Conservation (phyloP, 2,329 filamentous ascomycete genomes). For the Fusarium marasasianum region DNA sequence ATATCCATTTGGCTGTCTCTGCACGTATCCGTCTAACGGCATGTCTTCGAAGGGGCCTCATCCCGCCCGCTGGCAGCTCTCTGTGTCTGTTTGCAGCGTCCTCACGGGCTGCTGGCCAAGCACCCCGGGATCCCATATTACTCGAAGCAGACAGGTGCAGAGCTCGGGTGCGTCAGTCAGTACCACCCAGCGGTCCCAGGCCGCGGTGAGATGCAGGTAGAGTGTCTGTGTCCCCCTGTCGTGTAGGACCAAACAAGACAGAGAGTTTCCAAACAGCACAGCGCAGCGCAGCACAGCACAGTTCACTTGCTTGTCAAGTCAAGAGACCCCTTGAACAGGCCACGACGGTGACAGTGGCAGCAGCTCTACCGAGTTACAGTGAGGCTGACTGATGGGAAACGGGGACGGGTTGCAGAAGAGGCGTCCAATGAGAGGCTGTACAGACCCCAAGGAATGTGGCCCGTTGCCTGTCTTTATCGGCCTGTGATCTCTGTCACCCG, state of each 20-base stretch:
- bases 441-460: slow-evolving; percentile 27
- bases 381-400: slow-evolving; percentile 41
- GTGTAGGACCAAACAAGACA: not conserved
- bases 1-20: slow-evolving; percentile 32
- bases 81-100: slow-evolving; percentile 13
- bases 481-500: slow-evolving; percentile 35
- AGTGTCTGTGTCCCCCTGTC: slow-evolving; percentile 7
- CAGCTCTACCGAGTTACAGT: slow-evolving; percentile 21
- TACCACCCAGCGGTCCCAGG: slow-evolving; percentile 36
- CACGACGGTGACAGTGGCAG: slow-evolving; percentile 17
- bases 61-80: slow-evolving; percentile 36
- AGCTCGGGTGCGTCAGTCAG: slow-evolving; percentile 27
- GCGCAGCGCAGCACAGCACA: not conserved
- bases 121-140: slow-evolving; percentile 31
- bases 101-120: slow-evolving; percentile 21
- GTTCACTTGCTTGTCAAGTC: slow-evolving; percentile 16
- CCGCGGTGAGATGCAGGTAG: slow-evolving; percentile 34
- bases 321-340: slow-evolving; percentile 34
- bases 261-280: not conserved
- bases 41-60: slow-evolving; percentile 34
- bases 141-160: slow-evolving; percentile 42
- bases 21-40: slow-evolving; percentile 31
- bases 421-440: slow-evolving; percentile 35
- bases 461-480: slow-evolving; percentile 21
- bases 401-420: slow-evolving; percentile 29